phyloP scores from a whole-genome alignment of 176 grass and related monocot genomes.

The Zizania latifolia region DNA sequence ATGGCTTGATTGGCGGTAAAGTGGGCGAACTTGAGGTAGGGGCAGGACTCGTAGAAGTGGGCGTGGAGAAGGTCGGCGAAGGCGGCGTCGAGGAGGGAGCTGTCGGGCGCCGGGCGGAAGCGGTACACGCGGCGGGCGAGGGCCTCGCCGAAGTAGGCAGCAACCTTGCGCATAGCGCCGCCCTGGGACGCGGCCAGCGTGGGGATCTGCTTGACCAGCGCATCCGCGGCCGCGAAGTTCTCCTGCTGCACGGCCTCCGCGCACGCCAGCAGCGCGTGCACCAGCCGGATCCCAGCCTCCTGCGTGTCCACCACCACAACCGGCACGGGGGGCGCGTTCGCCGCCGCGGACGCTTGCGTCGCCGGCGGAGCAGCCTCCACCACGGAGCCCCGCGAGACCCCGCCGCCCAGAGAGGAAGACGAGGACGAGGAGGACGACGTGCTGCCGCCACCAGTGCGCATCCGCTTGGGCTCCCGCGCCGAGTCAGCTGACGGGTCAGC shows the following conservation, averaged over 20 bases:
- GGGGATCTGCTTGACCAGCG: constrained; percentile 82
- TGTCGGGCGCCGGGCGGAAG: constrained; percentile 41
- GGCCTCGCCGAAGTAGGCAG: constrained; percentile 86
- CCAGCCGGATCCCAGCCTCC: constrained; percentile 79
- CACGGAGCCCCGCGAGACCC: constrained; percentile 14
- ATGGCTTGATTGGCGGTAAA: constrained; percentile 98
- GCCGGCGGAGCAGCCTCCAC: constrained; percentile 26
- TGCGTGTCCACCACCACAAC: constrained; percentile 77
- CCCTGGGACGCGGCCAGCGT: constrained; percentile 69
- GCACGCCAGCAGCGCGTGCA: constrained; percentile 78
- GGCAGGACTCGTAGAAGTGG: constrained; percentile 96
- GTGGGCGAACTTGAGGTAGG: constrained; percentile 99
- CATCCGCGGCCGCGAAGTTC: constrained; percentile 65
- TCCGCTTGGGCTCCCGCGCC: constrained; percentile 56
- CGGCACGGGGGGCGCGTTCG: constrained; percentile 28
- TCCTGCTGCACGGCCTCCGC: constrained; percentile 91
- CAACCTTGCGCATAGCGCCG: constrained; percentile 92
- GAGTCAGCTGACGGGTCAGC: constrained; percentile 40
- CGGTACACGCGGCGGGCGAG: constrained; percentile 73
- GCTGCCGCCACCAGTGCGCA: constrained; percentile 67
- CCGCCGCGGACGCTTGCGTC: constrained; percentile 19
- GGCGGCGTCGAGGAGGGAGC: constrained; percentile 62
- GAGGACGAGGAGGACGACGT: constrained; percentile 67
- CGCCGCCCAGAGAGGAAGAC: constrained; percentile 53
- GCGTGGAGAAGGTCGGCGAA: constrained; percentile 75